A percentile compares a stretch with the other conserved stretches of the same genome.
phyloP scores from a whole-genome alignment of 192 early-diverging fungal genomes.

The Rhizoclosmatium globosum region DNA sequence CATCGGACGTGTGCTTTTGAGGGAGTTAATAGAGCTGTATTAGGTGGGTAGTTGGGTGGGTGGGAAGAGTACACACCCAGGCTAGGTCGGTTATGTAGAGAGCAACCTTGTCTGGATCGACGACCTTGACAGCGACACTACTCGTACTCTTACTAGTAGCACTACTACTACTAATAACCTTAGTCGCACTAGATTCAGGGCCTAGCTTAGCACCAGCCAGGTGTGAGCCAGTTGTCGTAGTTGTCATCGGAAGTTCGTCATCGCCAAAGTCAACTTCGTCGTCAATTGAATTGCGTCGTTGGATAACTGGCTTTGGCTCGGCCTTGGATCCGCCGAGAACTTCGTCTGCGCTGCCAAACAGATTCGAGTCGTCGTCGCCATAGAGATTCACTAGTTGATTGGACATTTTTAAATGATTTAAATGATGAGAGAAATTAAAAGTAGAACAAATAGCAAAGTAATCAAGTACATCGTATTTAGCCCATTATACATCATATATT shows the following conservation, averaged over 20 bases:
- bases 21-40: neutral
- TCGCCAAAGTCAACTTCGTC: conserved; percentile 24
- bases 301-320: neutral
- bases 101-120: conserved; percentile 21
- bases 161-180: neutral
- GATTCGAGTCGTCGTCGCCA: neutral
- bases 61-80: conserved; percentile 1
- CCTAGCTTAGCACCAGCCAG: no score
- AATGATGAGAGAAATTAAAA: no score
- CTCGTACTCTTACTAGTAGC: neutral
- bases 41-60: neutral
- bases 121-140: neutral
- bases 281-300: conserved; percentile 4
- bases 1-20: conserved; percentile 65
- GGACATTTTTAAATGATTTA: neutral
- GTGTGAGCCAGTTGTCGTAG: neutral
- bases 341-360: neutral
- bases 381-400: neutral
- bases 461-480: no score
- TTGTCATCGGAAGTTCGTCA: neutral
- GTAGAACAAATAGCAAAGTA: no score
- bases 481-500: no score
- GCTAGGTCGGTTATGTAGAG: conserved; percentile 15
- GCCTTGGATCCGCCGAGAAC: neutral
- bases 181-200: neutral